Evolutionary conservation across 805 yeast genomes (phyloP), one percentile per base, ranked within the genome.

Genomic region (Lipomyces anomalus): DNA sequence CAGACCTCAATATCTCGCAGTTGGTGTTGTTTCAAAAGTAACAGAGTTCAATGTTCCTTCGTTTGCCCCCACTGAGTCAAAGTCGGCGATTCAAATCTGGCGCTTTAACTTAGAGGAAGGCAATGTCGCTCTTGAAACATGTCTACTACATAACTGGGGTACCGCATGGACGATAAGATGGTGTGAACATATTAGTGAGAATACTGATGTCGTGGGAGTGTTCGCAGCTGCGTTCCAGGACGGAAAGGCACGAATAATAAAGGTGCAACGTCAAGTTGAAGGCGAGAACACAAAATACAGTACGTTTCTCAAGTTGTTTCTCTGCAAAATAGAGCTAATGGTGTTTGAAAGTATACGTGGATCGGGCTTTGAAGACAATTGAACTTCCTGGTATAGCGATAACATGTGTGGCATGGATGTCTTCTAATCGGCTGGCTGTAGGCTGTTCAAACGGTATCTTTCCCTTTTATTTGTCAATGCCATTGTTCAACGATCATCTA

Each of bases 51-150:
- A 20, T 6, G 30, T 9, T 16, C 35, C 47, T 3, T 23, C 41
- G 22, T 41, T 40, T 16, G 23, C 28, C 4, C 37, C 42, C 13
- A 22, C 34, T 13, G 18, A 36, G 9, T 28, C 23, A 29, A 35
- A 40, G 9, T 48, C 55, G 2, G 17, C 36, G 13, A 48, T 53
- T 20, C 55, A 52, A 26, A 36, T 53, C 18, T 53, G 57, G 57
- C n/a, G 20, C 5, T 6, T 40, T 24, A 34, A 43, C 28, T 38
- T 38, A 11, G 20, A 32, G 22, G 16, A 23, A 4, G 23, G 18
- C 1, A 28, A 16, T 5, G 9, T 22, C 4, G 4, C 17, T 11
- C 40, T 53, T 11, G 35, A 22, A 11, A 9, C 29, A 6, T 35
- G 36, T 17, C 16, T 52, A 4, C 18, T 38, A 17, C 57, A 53